Evolutionary conservation across 805 yeast species (phyloP), one percentile per base, ranked within the genome.

Genomic region (Kuraishia cidri): DNA sequence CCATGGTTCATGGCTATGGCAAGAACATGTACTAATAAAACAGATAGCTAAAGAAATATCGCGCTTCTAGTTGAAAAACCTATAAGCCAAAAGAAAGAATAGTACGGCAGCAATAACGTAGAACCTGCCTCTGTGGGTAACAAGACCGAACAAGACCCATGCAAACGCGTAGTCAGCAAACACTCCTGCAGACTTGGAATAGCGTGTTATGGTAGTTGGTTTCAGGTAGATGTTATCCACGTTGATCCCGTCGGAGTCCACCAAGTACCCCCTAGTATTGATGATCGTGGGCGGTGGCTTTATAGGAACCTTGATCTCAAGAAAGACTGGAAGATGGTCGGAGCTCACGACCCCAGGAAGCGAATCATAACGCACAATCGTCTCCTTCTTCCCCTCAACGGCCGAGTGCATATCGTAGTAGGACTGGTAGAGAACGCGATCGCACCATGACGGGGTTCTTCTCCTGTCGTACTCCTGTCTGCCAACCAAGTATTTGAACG

Each of bases 401-500:
- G 39, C 34, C 6, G 49, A 42, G n/a, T n/a, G n/a, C n/a, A n/a
- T n/a, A n/a, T n/a, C n/a, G 37, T 54, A 52, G 16, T 77, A 72
- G 2, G 62, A 48, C 35, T 70, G 69, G 45, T 60, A 84, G 29
- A 88, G 50, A 5, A 88, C 71, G 33, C 97, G 58, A 50, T 88
- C 97, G 54, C 96, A 87, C 94, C 95, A 88, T 5, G 94, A 79
- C 0, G 96, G 94, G 1, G 61, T 58, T 35, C 96, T 62, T 42
- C 75, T 77, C 2, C 50, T 26, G 38, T 72, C 70, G 50, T 72
- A 82, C 7, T 57, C 30, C 3, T 41, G 32, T 0, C 76, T 62
- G 21, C 72, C 69, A 2, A 66, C 37, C 32, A 54, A 52, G 50
- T 62, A 83, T 55, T 88, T 88, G 60, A 80, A 88, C 0, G 94